phyloP scores from a whole-genome alignment of 2,329 filamentous ascomycete genomes.

The Aspergillus sp. region DNA sequence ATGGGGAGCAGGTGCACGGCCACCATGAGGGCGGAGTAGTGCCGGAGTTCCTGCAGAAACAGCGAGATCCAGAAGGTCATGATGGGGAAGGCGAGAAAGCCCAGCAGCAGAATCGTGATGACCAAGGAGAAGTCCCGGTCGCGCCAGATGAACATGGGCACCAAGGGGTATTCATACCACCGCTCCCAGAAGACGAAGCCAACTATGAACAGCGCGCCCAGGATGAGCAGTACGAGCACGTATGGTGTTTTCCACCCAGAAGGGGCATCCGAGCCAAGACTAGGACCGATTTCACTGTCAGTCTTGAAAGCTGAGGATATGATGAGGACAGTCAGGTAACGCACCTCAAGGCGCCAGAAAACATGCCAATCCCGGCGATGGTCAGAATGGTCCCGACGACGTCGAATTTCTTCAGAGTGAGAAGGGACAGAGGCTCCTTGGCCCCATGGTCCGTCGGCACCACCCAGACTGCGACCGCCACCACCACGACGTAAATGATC shows the following conservation, averaged over 20 bases:
- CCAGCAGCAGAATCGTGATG: constrained; percentile 59
- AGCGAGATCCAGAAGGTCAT: constrained; percentile 65
- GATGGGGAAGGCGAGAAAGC: constrained; percentile 64
- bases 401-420: constrained; percentile 51
- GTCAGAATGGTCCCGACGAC: constrained; percentile 62
- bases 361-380: constrained; percentile 65
- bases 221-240: constrained; percentile 63
- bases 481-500: constrained; percentile 65
- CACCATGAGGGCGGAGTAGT: constrained; percentile 58
- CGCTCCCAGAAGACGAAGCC: constrained; percentile 66
- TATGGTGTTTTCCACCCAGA: constrained; percentile 65
- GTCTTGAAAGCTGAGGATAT: not conserved
- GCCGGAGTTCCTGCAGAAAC: constrained; percentile 63
- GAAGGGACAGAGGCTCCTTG: not conserved
- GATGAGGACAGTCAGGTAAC: not conserved
- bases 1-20: constrained; percentile 67
- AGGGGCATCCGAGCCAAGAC: constrained; percentile 56
- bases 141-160: constrained; percentile 58
- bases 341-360: constrained; percentile 60
- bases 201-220: constrained; percentile 59
- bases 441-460: constrained; percentile 58
- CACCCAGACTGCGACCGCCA: constrained; percentile 60
- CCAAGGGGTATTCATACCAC: constrained; percentile 52
- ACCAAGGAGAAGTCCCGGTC: constrained; percentile 67
- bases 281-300: constrained; percentile 19